Conservation (phyloP, 2,329 filamentous ascomycete species). For the Emmonsiellopsis sp. region DNA sequence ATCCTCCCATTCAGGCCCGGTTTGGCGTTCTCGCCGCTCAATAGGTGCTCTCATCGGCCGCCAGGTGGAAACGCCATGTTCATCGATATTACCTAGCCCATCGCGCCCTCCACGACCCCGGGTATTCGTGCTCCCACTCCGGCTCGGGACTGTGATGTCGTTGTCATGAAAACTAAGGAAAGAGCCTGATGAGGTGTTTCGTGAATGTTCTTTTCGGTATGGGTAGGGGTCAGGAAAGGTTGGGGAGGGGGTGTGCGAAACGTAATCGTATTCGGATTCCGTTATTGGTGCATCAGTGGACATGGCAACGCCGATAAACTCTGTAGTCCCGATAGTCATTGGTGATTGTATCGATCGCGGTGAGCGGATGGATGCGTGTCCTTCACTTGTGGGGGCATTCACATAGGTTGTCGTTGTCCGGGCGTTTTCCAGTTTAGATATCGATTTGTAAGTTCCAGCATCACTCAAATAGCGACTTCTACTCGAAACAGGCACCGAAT, state of each 20-base stretch:
- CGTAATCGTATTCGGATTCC: not conserved
- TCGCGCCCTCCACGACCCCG: not conserved
- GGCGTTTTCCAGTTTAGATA: not conserved
- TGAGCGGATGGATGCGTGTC: not conserved
- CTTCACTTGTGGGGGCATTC: not conserved
- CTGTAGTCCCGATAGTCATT: not conserved
- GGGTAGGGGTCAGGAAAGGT: not conserved
- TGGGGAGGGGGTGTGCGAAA: not conserved
- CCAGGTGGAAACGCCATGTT: not conserved
- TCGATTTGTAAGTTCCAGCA: not conserved
- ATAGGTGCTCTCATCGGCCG: not conserved
- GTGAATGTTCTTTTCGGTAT: not conserved
- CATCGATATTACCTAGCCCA: not conserved
- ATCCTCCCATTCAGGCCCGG: not conserved
- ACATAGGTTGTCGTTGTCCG: not conserved
- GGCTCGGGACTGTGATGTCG: not conserved
- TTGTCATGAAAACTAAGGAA: not conserved
- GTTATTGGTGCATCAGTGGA: not conserved
- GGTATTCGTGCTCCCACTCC: not conserved
- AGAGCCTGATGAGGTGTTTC: not conserved
- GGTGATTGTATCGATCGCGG: not conserved
- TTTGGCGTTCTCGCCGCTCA: not conserved
- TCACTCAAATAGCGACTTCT: not conserved
- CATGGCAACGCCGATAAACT: not conserved
- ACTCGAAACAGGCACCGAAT: not conserved